A percentile compares a stretch with the other conserved stretches of the same genome.
Conservation (phyloP, 768 basidiomycete genomes). For the Leucosporidium scottii region DNA sequence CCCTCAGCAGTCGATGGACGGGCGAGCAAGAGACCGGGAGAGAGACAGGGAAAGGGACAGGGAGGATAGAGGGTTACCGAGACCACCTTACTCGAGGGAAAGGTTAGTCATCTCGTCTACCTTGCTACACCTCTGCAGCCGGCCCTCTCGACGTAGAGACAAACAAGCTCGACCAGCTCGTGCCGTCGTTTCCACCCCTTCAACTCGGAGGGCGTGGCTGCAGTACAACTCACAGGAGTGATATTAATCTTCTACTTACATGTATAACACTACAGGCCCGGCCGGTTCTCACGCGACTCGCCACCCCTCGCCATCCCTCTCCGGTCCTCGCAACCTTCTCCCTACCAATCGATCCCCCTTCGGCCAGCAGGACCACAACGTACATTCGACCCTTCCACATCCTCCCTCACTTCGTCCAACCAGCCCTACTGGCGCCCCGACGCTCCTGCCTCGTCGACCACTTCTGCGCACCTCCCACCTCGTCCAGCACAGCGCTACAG, state of each 20-base stretch:
- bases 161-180: background rate
- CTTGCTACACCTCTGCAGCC: background rate
- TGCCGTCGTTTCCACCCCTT: background rate
- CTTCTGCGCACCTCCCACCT: background rate
- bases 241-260: background rate
- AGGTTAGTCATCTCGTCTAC: background rate
- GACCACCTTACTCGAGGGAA: too few relatives aligned
- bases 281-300: background rate
- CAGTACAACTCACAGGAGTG: background rate
- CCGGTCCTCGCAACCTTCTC: background rate
- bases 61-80: background rate
- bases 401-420: background rate
- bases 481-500: background rate
- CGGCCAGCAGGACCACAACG: background rate
- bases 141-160: background rate
- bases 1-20: background rate
- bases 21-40: background rate
- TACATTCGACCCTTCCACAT: background rate
- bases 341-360: background rate
- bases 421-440: constrained; percentile 1
- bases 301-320: background rate
- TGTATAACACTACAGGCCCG: background rate
- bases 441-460: background rate
- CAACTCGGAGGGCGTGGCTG: background rate
- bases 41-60: background rate